These are phyloP conservation scores for Pestalotiopsis sp. DNA, from an alignment of 2,329 filamentous ascomycete genomes.

Conservation along the genomic window DNA sequence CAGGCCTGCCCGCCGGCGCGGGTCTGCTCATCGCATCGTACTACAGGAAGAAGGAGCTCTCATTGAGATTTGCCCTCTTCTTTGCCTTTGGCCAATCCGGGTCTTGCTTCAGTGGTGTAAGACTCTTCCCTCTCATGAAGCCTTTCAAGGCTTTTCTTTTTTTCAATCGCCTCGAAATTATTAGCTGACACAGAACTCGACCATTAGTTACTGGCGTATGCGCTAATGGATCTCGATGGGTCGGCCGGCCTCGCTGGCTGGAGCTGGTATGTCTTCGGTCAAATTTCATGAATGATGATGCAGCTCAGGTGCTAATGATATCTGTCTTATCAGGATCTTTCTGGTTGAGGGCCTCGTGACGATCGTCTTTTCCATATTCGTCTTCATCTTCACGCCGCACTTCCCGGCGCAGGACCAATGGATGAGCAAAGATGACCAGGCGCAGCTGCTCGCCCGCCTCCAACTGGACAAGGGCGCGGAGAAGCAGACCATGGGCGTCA, in stretches of 20 bases:
- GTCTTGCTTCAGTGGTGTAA: conserved; percentile 11
- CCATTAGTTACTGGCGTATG: conserved; percentile 5
- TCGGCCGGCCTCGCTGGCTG: conserved; percentile 1
- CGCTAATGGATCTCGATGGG: conserved; percentile 4
- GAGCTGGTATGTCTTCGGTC: conserved; percentile 1
- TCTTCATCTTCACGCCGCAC: conserved; percentile 11
- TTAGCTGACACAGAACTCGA: not conserved
- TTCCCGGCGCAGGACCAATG: conserved; percentile 10
- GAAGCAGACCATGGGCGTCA: conserved; percentile 3
- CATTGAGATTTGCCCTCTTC: conserved; percentile 8
- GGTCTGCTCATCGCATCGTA: conserved; percentile 11
- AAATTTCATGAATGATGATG: not conserved
- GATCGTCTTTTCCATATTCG: conserved; percentile 3
- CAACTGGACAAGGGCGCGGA: conserved; percentile 8
- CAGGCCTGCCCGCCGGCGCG: conserved; percentile 35
- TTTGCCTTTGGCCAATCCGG: conserved; percentile 10
- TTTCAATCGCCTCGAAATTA: not conserved
- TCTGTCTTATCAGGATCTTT: conserved; percentile 1
- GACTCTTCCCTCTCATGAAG: not conserved
- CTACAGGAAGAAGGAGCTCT: conserved; percentile 11
- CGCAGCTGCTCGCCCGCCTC: conserved; percentile 6
- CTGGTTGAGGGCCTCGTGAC: conserved; percentile 7
- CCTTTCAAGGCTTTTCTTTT: no score
- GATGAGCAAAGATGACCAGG: conserved; percentile 4
- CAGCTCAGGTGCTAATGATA: not conserved